Conservation (phyloP, 129 eudicot species). For the Deinandra increscens region DNA sequence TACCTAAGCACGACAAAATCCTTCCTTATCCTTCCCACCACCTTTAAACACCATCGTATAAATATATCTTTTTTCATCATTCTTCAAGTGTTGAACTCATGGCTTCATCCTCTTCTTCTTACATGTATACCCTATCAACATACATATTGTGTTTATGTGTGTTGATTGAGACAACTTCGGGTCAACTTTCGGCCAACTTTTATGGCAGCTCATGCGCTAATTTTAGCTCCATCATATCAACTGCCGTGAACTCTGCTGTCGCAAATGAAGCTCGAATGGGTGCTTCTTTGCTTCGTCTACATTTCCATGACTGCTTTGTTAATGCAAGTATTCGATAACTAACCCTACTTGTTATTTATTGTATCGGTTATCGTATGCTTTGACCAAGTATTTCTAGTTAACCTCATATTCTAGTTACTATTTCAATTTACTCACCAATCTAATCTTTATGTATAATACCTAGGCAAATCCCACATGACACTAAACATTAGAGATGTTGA, state of each 20-base stretch:
- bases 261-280: slow-evolving; percentile 43
- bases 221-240: slow-evolving; percentile 27
- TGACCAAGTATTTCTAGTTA: neutral
- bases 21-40: neutral
- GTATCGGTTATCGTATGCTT: neutral
- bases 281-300: slow-evolving; percentile 50
- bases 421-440: too few species aligned
- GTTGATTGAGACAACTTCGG: slow-evolving; percentile 22
- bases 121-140: slow-evolving; percentile 2
- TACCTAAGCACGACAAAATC: neutral
- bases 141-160: slow-evolving; percentile 16
- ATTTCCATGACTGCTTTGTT: slow-evolving; percentile 46
- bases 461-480: too few species aligned
- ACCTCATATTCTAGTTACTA: neutral
- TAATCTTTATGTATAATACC: too few species aligned
- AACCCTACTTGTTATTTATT: neutral
- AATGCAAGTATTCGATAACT: slow-evolving; percentile 35
- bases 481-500: too few species aligned
- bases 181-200: slow-evolving; percentile 43
- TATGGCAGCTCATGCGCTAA: slow-evolving; percentile 44
- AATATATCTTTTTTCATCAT: neutral
- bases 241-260: slow-evolving; percentile 31
- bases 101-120: slow-evolving; percentile 11
- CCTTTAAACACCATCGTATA: too few species aligned
- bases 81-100: neutral